phyloP scores from a whole-genome alignment of 164 flowering plant species.

The Berberis thunbergii region DNA sequence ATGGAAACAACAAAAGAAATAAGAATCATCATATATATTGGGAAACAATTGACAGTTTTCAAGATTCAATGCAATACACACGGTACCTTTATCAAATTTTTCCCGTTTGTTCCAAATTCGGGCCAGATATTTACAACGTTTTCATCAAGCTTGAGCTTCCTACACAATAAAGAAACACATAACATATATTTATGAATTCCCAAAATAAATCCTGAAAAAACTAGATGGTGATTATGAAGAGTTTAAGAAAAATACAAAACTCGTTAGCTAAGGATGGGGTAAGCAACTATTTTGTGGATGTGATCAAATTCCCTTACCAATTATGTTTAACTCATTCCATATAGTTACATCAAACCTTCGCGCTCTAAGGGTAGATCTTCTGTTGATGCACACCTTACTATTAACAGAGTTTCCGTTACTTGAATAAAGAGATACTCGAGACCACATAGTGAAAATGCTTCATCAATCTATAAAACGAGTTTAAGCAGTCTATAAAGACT shows the following conservation, averaged over 20 bases:
- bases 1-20: slow-evolving; percentile 2
- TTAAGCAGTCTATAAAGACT: too few species aligned
- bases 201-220: background rate
- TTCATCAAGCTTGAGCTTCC: slow-evolving; percentile 80
- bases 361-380: background rate
- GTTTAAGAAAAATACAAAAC: too few species aligned
- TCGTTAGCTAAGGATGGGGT: too few species aligned
- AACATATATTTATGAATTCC: background rate
- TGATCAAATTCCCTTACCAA: too few species aligned
- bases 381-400: background rate
- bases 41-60: background rate
- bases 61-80: slow-evolving; percentile 4
- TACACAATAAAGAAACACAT: slow-evolving; percentile 16
- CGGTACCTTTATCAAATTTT: slow-evolving; percentile 66
- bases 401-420: background rate
- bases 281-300: too few species aligned
- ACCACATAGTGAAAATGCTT: background rate
- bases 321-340: too few species aligned
- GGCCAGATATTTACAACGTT: slow-evolving; percentile 77
- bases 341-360: too few species aligned
- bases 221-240: too few species aligned
- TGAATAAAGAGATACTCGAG: background rate
- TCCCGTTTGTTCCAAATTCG: slow-evolving; percentile 60
- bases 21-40: background rate
- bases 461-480: too few species aligned